Evolutionary conservation across 306 rosid genomes (phyloP), one percentile per base, ranked within the genome.

Genomic region (Pyrus bretschneideri): DNA sequence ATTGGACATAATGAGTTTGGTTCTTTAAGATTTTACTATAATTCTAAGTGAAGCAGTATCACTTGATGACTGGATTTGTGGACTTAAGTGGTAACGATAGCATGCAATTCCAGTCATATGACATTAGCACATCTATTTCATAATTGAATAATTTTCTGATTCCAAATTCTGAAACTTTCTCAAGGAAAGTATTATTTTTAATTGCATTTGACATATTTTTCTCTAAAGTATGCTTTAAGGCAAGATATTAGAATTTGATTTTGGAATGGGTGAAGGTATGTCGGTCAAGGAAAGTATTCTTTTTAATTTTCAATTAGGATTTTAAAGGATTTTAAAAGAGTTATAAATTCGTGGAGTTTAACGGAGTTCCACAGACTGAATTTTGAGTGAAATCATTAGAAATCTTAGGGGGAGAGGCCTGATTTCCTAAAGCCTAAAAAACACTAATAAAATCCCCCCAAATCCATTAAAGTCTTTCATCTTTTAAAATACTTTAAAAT

Each of bases 181-280:
- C 60, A 30, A 30, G 29, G 63, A 51, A 51, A 17, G 30, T 9
- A 30, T 19, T 54, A 4, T 45, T 69, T 22, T 57, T 69, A 46
- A 27, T n/a, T 71, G 45, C 3, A 5, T 71, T 71, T 71, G 58
- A 31, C 63, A 29, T 27, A 14, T 29, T 49, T 19, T 59, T 55
- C 12, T 4, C 25, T 55, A 38, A 0, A 2, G 11, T n/a, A 29
- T 62, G 44, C 74, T 25, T 38, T 23, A 13, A 31, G 31, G 69
- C 25, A 42, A 64, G 40, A 15, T 60, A 59, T 35, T 58, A 54
- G 67, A 45, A n/a, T 35, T n/a, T 19, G 66, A 19, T 69, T 49
- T 35, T 21, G 60, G 70, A 45, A 71, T 55, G 49, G 70, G n/a
- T 67, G 55, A 67, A 52, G 75, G 65, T n/a, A 29, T 66, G 62